phyloP scores from a whole-genome alignment of 805 yeast species.

The Torulaspora indica region DNA sequence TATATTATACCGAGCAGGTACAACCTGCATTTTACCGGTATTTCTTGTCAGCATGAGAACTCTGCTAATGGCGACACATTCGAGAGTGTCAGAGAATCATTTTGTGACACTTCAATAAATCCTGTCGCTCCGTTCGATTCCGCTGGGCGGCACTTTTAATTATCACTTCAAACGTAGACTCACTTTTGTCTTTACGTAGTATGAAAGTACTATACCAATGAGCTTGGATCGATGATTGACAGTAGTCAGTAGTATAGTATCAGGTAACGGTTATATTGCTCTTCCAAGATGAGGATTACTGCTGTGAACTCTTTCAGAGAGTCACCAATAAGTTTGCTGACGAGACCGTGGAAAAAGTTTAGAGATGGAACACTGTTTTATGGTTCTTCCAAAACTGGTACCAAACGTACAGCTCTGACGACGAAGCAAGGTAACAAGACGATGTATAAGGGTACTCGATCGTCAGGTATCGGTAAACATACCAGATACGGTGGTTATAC shows the following conservation, averaged over 20 bases:
- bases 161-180: background rate
- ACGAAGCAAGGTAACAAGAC: conserved; percentile 93
- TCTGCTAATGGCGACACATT: too few species aligned
- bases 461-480: conserved; percentile 84
- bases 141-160: background rate
- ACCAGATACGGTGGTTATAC: conserved; percentile 70
- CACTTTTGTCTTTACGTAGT: background rate
- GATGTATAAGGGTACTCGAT: conserved; percentile 92
- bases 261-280: background rate
- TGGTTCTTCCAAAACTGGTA: conserved; percentile 72
- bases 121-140: conserved; percentile 2
- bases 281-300: conserved; percentile 47
- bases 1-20: too few species aligned
- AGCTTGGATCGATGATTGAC: background rate
- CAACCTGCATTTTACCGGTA: too few species aligned
- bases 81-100: background rate
- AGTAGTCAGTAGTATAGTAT: background rate
- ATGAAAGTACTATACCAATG: background rate
- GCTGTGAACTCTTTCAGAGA: conserved; percentile 44
- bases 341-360: conserved; percentile 86
- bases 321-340: conserved; percentile 45
- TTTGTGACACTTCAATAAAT: background rate
- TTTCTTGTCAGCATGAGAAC: too few species aligned
- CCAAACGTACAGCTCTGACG: conserved; percentile 76
- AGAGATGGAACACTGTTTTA: conserved; percentile 81